Conservation (phyloP, 2,329 filamentous ascomycete genomes). For the Fusarium buharicum region DNA sequence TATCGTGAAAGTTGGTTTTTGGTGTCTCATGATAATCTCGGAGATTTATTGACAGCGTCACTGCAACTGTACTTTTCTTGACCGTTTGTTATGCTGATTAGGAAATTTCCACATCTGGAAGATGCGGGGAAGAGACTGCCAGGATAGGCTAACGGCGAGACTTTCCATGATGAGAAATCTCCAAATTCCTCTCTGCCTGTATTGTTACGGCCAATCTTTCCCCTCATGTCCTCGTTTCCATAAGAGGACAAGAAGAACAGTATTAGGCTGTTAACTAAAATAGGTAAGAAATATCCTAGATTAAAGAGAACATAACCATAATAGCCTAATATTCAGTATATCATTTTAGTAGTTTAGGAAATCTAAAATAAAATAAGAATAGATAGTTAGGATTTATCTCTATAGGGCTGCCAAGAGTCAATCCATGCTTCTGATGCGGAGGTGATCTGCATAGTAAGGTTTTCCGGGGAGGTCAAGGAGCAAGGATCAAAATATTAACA, state of each 20-base stretch:
- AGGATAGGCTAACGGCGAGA: background rate
- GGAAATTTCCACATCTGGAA: constrained; percentile 4
- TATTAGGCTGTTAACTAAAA: no score
- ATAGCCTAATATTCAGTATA: no score
- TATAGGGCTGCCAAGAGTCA: no score
- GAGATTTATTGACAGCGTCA: background rate
- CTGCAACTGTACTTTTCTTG: background rate
- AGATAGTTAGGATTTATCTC: no score
- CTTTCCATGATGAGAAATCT: constrained; percentile 3
- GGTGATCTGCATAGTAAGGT: constrained; percentile 3
- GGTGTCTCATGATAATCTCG: background rate
- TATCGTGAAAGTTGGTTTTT: background rate
- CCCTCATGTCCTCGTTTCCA: constrained; percentile 1
- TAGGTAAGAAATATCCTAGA: no score
- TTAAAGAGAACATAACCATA: no score
- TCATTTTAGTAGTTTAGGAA: no score
- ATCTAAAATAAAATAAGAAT: no score
- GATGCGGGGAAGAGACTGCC: constrained; percentile 4
- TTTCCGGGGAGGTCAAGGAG: constrained; percentile 3
- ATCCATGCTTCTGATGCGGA: constrained; percentile 11
- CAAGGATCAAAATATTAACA: background rate
- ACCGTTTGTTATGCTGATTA: background rate
- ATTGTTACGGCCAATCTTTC: constrained; percentile 10
- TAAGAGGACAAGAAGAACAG: background rate
- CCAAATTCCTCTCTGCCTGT: background rate